These are phyloP conservation scores for Sphagnum contortum DNA, from an alignment of 225 moss, liverwort and hornwort genomes.

Conservation along the genomic window DNA sequence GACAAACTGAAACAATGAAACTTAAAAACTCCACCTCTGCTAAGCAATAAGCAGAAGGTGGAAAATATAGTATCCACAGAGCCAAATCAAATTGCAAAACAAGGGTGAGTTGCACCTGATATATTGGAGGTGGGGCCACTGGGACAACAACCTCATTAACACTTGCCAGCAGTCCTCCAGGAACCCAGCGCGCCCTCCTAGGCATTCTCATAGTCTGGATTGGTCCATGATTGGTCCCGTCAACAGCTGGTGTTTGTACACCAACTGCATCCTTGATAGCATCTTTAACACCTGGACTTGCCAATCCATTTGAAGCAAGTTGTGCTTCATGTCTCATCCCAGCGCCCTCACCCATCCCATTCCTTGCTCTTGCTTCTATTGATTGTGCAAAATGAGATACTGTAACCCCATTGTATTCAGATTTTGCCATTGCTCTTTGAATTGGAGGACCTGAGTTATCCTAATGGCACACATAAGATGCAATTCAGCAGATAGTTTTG, in stretches of 20 bases:
- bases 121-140: constrained; percentile 44
- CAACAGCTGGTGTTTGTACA: constrained; percentile 11
- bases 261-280: constrained; percentile 11
- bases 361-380: too few relatives aligned
- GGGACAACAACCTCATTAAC: constrained; percentile 45
- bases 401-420: too few relatives aligned
- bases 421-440: too few relatives aligned
- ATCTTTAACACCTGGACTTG: neutral
- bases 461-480: too few relatives aligned
- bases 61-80: neutral
- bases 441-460: too few relatives aligned
- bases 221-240: constrained; percentile 23
- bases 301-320: neutral
- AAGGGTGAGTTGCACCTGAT: constrained; percentile 20
- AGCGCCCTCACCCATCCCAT: too few relatives aligned
- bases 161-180: constrained; percentile 45
- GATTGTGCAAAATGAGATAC: too few relatives aligned
- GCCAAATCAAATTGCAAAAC: neutral
- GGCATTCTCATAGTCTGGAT: constrained; percentile 28
- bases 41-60: neutral
- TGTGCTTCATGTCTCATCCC: too few relatives aligned
- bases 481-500: too few relatives aligned
- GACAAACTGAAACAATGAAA: too few relatives aligned
- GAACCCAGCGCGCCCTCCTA: constrained; percentile 54
- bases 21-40: too few relatives aligned